Conservation (phyloP, 2,329 filamentous ascomycete genomes). For the Pseudocercospora eumusae region DNA sequence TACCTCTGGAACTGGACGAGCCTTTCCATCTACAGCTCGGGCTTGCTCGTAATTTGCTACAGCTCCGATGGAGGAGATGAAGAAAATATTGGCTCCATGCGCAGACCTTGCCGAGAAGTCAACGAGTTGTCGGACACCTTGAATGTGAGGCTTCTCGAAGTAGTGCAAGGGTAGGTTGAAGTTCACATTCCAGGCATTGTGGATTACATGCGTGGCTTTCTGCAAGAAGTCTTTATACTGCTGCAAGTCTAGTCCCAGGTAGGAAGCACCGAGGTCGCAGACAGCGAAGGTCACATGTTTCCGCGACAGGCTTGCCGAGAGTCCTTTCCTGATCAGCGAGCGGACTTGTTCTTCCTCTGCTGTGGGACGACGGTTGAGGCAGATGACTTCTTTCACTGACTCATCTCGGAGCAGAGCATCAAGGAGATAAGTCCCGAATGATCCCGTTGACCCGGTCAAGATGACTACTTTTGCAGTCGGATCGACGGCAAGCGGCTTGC, state of each 20-base stretch:
- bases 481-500: slow-evolving; percentile 11
- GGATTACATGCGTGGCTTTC: slow-evolving; percentile 36
- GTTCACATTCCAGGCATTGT: slow-evolving; percentile 44
- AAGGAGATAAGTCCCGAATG: slow-evolving; percentile 41
- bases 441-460: slow-evolving; percentile 43
- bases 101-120: slow-evolving; percentile 31
- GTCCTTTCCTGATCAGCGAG: slow-evolving; percentile 27
- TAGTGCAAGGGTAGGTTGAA: slow-evolving; percentile 40
- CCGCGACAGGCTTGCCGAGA: slow-evolving; percentile 28
- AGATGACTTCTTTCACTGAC: slow-evolving; percentile 36
- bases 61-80: slow-evolving; percentile 44
- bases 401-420: slow-evolving; percentile 35
- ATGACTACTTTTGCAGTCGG: slow-evolving; percentile 28
- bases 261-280: slow-evolving; percentile 29
- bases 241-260: slow-evolving; percentile 31
- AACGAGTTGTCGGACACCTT: slow-evolving; percentile 34
- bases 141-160: slow-evolving; percentile 38
- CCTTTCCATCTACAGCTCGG: slow-evolving; percentile 12
- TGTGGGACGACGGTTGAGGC: slow-evolving; percentile 34
- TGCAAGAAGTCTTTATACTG: slow-evolving; percentile 30
- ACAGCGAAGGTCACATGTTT: slow-evolving; percentile 31
- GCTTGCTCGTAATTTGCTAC: slow-evolving; percentile 32
- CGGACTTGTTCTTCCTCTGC: slow-evolving; percentile 28
- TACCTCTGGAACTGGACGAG: slow-evolving; percentile 37
- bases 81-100: slow-evolving; percentile 38